Conservation (phyloP, 306 rosid species). For the Comarum palustre region DNA sequence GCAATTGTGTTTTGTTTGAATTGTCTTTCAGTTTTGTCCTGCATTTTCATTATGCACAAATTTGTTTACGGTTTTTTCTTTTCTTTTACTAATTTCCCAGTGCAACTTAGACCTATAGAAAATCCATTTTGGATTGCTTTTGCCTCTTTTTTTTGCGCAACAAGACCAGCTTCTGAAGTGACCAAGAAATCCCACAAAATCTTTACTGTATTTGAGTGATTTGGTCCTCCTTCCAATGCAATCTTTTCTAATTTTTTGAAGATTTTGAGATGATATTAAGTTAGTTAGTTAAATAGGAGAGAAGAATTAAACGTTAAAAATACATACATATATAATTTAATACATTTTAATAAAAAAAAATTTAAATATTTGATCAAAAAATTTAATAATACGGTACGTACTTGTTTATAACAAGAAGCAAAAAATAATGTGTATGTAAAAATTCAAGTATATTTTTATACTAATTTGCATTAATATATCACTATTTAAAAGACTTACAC, state of each 20-base stretch:
- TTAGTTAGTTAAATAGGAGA: no score
- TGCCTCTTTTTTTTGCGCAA: constrained; percentile 12
- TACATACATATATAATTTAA: no score
- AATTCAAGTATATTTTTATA: no score
- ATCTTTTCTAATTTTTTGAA: background rate
- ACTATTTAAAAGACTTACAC: no score
- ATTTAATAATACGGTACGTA: no score
- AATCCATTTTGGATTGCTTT: background rate
- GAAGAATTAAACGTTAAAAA: no score
- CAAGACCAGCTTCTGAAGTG: constrained; percentile 5
- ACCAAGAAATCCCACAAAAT: constrained; percentile 9
- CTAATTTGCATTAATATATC: no score
- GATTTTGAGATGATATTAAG: no score
- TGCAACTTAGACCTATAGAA: background rate
- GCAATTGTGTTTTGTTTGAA: background rate
- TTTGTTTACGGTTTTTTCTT: background rate
- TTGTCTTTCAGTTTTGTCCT: background rate
- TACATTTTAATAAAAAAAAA: no score
- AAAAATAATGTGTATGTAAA: no score
- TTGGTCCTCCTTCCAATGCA: background rate
- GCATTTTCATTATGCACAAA: background rate
- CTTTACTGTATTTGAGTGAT: background rate
- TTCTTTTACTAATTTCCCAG: background rate
- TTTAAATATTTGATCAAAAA: no score
- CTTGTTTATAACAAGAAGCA: no score